phyloP scores from a whole-genome alignment of 2,329 filamentous ascomycete species.

The Emydomyces testavorans region DNA sequence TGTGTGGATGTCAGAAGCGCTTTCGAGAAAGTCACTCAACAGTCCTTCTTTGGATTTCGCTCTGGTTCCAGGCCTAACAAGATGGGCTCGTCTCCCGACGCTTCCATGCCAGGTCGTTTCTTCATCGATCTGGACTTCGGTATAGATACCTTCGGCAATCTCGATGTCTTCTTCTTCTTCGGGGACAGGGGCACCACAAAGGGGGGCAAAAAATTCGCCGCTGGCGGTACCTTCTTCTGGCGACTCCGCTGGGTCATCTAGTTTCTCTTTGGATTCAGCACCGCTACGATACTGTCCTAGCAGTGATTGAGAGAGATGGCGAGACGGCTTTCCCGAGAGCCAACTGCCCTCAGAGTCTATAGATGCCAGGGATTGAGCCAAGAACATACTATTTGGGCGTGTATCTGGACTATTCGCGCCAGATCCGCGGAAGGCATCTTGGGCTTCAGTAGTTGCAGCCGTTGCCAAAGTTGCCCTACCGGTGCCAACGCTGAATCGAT shows the following conservation, averaged over 20 bases:
- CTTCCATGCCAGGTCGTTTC: slow-evolving; percentile 39
- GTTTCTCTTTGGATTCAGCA: slow-evolving; percentile 32
- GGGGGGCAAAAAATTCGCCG: slow-evolving; percentile 61
- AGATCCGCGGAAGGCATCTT: slow-evolving; percentile 28
- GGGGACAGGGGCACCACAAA: slow-evolving; percentile 33
- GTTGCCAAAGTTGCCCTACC: slow-evolving; percentile 12
- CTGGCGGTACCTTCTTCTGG: slow-evolving; percentile 59
- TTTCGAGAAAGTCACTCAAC: slow-evolving; percentile 40
- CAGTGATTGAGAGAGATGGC: slow-evolving; percentile 35
- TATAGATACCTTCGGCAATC: slow-evolving; percentile 32
- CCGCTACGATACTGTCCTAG: slow-evolving; percentile 31
- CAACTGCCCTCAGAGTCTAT: slow-evolving; percentile 94
- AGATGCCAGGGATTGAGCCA: slow-evolving; percentile 80
- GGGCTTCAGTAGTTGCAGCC: slow-evolving; percentile 22
- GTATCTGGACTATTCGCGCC: slow-evolving; percentile 40
- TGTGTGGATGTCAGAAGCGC: slow-evolving; percentile 25
- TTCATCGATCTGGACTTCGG: slow-evolving; percentile 35
- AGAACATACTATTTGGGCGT: slow-evolving; percentile 34
- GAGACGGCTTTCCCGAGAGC: slow-evolving; percentile 65
- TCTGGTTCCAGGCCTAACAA: slow-evolving; percentile 50
- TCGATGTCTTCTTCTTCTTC: slow-evolving; percentile 28
- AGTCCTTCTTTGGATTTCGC: slow-evolving; percentile 53
- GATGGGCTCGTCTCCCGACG: slow-evolving; percentile 47
- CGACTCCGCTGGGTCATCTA: slow-evolving; percentile 42
- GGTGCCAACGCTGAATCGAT: slow-evolving; percentile 10